Percentiles rank a stretch among this genome's conserved stretches.
phyloP scores from a whole-genome alignment of 331 rosid species.

The Cydonia oblonga region DNA sequence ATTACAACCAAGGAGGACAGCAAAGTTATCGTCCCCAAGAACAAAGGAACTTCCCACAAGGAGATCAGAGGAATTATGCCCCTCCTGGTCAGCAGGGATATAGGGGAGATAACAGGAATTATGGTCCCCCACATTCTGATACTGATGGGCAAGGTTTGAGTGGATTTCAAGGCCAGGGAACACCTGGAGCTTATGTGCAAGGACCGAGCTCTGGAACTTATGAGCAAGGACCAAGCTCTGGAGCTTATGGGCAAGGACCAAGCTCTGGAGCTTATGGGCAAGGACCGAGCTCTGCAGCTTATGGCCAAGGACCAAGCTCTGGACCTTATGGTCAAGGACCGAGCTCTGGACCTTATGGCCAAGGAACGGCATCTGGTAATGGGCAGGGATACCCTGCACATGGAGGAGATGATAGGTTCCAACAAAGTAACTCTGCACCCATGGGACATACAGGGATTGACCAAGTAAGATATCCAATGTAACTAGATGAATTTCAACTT shows the following conservation, averaged over 20 bases:
- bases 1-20: conserved; percentile 36
- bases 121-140: conserved; percentile 19
- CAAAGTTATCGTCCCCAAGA: conserved; percentile 26
- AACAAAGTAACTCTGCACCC: conserved; percentile 10
- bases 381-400: conserved; percentile 20
- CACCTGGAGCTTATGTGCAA: conserved; percentile 18
- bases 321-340: conserved; percentile 22
- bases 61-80: conserved; percentile 26
- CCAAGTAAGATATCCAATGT: conserved; percentile 19
- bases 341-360: conserved; percentile 17
- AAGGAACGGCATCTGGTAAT: conserved; percentile 19
- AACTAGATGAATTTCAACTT: not conserved
- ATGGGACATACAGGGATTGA: conserved; percentile 21
- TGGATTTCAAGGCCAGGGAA: conserved; percentile 19
- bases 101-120: conserved; percentile 18
- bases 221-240: conserved; percentile 20
- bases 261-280: conserved; percentile 12
- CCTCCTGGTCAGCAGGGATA: conserved; percentile 44
- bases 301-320: not conserved
- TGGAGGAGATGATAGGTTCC: conserved; percentile 16
- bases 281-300: conserved; percentile 6
- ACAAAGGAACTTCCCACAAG: conserved; percentile 35
- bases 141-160: conserved; percentile 20
- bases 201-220: conserved; percentile 7
- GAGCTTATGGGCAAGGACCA: conserved; percentile 1